Evolutionary conservation across 1,284 basidiomycete species (phyloP), one percentile per base, ranked within the genome.

Genomic region (Chondrostereum purpureum): DNA sequence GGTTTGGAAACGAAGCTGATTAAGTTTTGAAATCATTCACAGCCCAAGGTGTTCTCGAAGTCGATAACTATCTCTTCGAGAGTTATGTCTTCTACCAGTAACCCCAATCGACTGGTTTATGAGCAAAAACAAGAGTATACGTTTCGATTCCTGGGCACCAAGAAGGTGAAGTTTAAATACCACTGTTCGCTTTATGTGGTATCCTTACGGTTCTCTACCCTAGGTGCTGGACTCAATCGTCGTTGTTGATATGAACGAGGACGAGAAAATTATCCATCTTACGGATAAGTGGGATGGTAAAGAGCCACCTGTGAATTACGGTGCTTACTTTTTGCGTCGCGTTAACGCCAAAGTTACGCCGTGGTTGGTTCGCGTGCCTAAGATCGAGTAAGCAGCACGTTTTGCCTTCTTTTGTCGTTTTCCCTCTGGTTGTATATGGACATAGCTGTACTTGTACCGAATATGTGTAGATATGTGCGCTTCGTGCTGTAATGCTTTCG

Each of bases 251-350:
- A 59, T 85, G 27, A 80, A 85, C 55, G 75, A 77, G 1, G 61
- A 79, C 17, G 73, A 78, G 45, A 79, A 73, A 61, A 80, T 87
- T 43, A 63, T 70, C 1, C 67, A 69, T 21, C 62, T 87, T 45
- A 68, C 77, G 37, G 82, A 87, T 51, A 68, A 78, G 51, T 80
- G 82, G 78, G 64, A 73, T 41, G 80, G 80, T n/a, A 65, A 73
- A 44, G 70, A 74, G n/a, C 61, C 72, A 18, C 72, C 77, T 14
- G 67, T 61, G 1, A 58, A 67, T 44, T 76, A 67, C 55, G 75
- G 74, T 14, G 62, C 70, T 4, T 57, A 64, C 14, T 59, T 68
- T 33, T 58, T 83, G 40, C 70, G 80, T 36, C 63, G 66, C 37
- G 41, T 73, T 21, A 75, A 74, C 50, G 80, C 69, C 5, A 75